Evolutionary conservation across 2,329 filamentous ascomycete species (phyloP).

Genomic region (Nothopassalora personata): DNA sequence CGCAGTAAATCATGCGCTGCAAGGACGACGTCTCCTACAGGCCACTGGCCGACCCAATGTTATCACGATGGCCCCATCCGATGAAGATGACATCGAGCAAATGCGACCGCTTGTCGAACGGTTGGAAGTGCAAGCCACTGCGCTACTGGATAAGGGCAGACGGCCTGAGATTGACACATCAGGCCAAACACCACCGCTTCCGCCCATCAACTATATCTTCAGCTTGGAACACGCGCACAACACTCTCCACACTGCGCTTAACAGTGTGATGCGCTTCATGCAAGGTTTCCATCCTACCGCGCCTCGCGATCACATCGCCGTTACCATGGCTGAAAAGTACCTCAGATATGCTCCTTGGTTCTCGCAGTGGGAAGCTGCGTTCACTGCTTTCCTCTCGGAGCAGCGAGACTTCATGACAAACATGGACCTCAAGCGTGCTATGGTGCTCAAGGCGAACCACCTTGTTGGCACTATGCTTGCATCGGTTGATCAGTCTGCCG

Average conservation of each 20-base stretch:
- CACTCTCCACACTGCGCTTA: conserved; percentile 29
- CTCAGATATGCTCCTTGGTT: conserved; percentile 31
- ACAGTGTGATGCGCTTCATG: conserved; percentile 33
- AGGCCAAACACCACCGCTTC: conserved; percentile 23
- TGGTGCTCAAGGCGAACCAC: conserved; percentile 34
- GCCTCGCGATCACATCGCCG: conserved; percentile 27
- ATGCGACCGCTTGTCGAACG: conserved; percentile 31
- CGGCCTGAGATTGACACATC: conserved; percentile 27
- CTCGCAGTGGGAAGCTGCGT: conserved; percentile 27
- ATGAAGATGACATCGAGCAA: conserved; percentile 30
- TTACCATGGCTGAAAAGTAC: conserved; percentile 29
- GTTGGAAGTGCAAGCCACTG: conserved; percentile 31
- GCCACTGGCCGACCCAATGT: conserved; percentile 18
- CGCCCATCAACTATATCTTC: conserved; percentile 26
- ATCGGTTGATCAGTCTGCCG: conserved; percentile 29
- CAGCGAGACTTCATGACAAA: conserved; percentile 25
- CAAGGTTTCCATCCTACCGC: conserved; percentile 28
- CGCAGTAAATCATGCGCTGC: conserved; percentile 31
- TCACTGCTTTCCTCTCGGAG: conserved; percentile 25
- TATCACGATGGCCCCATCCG: conserved; percentile 19
- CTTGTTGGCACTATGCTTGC: conserved; percentile 31
- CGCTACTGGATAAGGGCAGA: conserved; percentile 28
- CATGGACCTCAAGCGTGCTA: conserved; percentile 30
- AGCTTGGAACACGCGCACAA: conserved; percentile 32
- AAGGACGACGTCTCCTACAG: conserved; percentile 28